A percentile compares a stretch with the other conserved stretches of the same genome.
These are phyloP conservation scores for Lipomyces mesembrius DNA, from an alignment of 805 yeast genomes.

Conservation along the genomic window DNA sequence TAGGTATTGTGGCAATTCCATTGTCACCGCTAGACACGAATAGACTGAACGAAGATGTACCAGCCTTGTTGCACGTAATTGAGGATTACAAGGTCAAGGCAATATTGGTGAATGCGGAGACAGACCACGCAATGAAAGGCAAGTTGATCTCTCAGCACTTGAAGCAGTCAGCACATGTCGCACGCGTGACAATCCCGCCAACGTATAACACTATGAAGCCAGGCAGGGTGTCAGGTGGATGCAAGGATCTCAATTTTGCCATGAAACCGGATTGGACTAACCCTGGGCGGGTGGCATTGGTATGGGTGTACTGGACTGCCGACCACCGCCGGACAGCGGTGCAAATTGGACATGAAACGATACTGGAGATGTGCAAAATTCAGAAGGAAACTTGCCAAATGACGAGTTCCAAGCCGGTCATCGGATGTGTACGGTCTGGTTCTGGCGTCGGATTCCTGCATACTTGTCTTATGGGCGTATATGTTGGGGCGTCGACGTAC, in stretches of 20 bases:
- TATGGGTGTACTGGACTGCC: constrained; percentile 73
- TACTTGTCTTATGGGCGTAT: constrained; percentile 81
- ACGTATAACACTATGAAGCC: constrained; percentile 71
- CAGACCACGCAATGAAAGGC: constrained; percentile 68
- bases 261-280: constrained; percentile 42
- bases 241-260: constrained; percentile 39
- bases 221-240: constrained; percentile 45
- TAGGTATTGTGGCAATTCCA: constrained; percentile 81
- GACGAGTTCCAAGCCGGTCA: constrained; percentile 67
- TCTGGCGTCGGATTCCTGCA: constrained; percentile 87
- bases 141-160: constrained; percentile 66
- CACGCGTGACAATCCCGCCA: constrained; percentile 52
- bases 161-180: constrained; percentile 50
- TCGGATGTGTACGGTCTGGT: constrained; percentile 86
- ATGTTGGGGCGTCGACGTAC: constrained; percentile 83
- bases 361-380: constrained; percentile 81
- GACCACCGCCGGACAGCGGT: constrained; percentile 69
- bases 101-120: constrained; percentile 77
- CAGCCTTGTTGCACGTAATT: constrained; percentile 66
- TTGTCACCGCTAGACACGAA: constrained; percentile 69
- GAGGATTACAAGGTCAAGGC: constrained; percentile 72
- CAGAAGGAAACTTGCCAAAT: constrained; percentile 91
- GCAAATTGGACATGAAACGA: constrained; percentile 60
- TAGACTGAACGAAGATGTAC: constrained; percentile 72
- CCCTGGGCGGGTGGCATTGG: constrained; percentile 55